phyloP scores from a whole-genome alignment of 179 eudicot genomes.

The Gypsophila paniculata region DNA sequence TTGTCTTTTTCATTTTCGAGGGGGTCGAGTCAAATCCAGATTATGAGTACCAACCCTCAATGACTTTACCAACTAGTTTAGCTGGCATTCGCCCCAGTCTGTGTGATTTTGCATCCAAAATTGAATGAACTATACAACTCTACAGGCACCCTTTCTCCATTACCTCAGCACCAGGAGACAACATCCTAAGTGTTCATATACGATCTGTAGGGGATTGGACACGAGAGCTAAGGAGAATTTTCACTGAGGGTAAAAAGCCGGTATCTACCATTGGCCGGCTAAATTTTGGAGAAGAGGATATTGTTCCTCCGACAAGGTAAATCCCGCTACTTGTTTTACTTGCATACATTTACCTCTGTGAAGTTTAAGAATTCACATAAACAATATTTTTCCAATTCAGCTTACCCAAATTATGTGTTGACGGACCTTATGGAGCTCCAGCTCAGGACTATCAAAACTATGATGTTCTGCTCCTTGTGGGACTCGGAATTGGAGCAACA shows the following conservation, averaged over 20 bases:
- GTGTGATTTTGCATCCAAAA: slow-evolving; percentile 14
- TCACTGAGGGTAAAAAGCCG: slow-evolving; percentile 48
- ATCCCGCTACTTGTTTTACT: background rate
- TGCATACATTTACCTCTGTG: background rate
- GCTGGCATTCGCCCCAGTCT: background rate
- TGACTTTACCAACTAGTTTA: too few relatives aligned
- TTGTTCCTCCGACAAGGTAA: slow-evolving; percentile 57
- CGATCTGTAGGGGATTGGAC: slow-evolving; percentile 87
- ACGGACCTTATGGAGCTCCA: slow-evolving; percentile 98
- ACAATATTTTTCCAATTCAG: slow-evolving; percentile 37
- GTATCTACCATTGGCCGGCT: slow-evolving; percentile 59
- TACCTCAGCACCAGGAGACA: slow-evolving; percentile 86
- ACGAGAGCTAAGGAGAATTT: slow-evolving; percentile 57
- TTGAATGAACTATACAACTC: slow-evolving; percentile 19
- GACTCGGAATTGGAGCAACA: slow-evolving; percentile 96
- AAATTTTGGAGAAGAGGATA: slow-evolving; percentile 42
- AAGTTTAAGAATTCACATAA: background rate
- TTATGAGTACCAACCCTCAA: too few relatives aligned
- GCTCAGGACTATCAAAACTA: slow-evolving; percentile 92
- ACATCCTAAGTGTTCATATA: slow-evolving; percentile 77
- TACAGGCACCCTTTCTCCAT: slow-evolving; percentile 91
- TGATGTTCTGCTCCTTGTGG: slow-evolving; percentile 90
- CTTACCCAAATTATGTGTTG: slow-evolving; percentile 66
- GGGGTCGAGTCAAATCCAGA: background rate
- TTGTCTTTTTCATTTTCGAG: background rate